These are phyloP conservation scores for Aspergillus hancockii DNA, from an alignment of 495 filamentous ascomycete genomes.

Conservation along the genomic window DNA sequence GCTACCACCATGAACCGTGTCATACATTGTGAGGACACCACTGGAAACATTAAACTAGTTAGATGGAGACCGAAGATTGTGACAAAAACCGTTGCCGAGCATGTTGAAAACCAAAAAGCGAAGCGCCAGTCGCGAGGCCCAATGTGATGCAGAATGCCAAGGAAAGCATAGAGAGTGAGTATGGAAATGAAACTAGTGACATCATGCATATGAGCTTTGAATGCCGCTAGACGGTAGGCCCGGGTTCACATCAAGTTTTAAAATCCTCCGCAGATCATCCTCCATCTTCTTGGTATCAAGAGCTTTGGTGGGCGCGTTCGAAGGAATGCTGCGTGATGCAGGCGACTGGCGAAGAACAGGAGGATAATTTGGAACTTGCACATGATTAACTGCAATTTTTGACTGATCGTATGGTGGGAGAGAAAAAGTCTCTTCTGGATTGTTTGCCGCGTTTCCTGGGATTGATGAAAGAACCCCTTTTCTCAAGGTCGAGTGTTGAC, in stretches of 20 bases:
- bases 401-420: constrained; percentile 17
- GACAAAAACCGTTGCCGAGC: constrained; percentile 4
- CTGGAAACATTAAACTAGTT: background rate
- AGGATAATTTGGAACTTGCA: constrained; percentile 21
- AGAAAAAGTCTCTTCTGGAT: constrained; percentile 11
- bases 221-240: constrained; percentile 33
- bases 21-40: constrained; percentile 1
- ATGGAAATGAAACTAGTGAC: background rate
- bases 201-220: constrained; percentile 43
- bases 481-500: constrained; percentile 26
- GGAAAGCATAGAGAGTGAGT: background rate
- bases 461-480: constrained; percentile 27
- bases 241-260: constrained; percentile 47
- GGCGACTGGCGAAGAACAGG: constrained; percentile 27
- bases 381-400: constrained; percentile 9
- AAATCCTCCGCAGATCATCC: constrained; percentile 54
- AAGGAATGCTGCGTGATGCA: constrained; percentile 25
- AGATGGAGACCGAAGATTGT: background rate
- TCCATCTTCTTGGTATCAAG: constrained; percentile 51
- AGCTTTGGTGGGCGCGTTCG: constrained; percentile 27
- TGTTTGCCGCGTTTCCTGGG: constrained; percentile 12
- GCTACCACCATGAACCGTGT: constrained; percentile 15
- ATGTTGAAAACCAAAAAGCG: background rate
- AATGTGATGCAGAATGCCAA: background rate
- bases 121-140: background rate